Base-by-base conservation (phyloP, 495 filamentous ascomycete genomes). In the Immersiella caudata region DNA sequence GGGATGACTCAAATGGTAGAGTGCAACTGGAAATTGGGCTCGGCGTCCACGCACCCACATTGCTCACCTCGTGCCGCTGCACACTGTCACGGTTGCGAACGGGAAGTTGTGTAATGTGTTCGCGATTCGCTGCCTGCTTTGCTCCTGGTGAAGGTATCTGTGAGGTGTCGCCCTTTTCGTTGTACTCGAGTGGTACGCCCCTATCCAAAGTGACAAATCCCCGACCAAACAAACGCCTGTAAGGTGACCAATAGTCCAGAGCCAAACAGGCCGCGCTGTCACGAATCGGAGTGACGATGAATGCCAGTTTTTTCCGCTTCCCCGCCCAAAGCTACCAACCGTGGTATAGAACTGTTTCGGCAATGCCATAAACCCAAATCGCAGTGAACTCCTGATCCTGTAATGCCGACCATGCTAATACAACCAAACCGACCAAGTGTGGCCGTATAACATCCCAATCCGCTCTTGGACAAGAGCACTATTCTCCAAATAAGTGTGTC, bases 301-400 rank as follows among this genome's bases (percentile, higher is more conserved):
- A 22, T 59, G 26, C n/a, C 9, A 29, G 9, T 59, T 59, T 59
- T 27, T 27, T 29, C 18, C 21, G 25, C 24, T 14, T 5, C 26
- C 21, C 56, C 26, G 6, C 6, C 3, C 21, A 6, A 25, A 59
- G 11, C n/a, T 20, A 22, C 25, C 6, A 11, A n/a, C 56, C 56
- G n/a, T 29, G 56, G 56, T 59, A 59, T 59, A 27, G 26, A 59
- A 33, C 27, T 29, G 24, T 59, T 59, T 59, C 26, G 24, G 24
- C 25, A 22, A 22, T 27, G 18, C 27, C 56, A 27, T 33, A 59
- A 27, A 59, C 33, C 21, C 22, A 59, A 27, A 5, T 59, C 56
- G 26, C 27, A 8, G 25, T 59, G 26, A 59, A 59, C 56, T 59
- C 56, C 56, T 29, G 56, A 59, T 8, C 56, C 56, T 59, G 56